Evolutionary conservation across 2,329 filamentous ascomycete genomes (phyloP), one percentile per base, ranked within the genome.

Genomic region (Hypoxylon sp.): DNA sequence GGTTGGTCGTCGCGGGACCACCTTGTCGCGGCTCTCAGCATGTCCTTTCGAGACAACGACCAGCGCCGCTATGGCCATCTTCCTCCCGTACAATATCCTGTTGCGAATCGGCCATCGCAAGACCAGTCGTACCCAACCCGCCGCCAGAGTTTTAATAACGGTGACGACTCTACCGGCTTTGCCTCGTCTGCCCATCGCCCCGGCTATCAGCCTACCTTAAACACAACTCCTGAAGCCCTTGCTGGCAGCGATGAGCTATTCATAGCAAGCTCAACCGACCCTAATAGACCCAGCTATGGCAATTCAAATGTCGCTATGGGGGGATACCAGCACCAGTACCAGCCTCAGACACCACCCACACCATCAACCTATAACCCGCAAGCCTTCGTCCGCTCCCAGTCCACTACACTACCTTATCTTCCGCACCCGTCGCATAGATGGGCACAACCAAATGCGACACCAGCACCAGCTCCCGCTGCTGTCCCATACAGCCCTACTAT

Each of bases 131-230:
- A 81, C 67, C 77, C 80, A 5, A 75, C 74, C 44, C 84, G 91
- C 68, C 85, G 87, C 68, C 85, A 87, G 50, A 94, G 90, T 80
- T 93, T 92, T 80, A 89, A 93, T 76, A 87, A 84, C 69, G 91
- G 90, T 68, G 92, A 95, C 76, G 91, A 94, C 75, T 81, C 83
- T 49, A 78, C 80, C 50, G 86, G 88, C 69, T 82, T 85, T 70
- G 74, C 78, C 54, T 71, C 71, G 59, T 63, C 67, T 43, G 65
- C 51, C 51, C 68, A 70, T 70, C 76, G 76, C 55, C 73, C 73
- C 57, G 64, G 65, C 61, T 71, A 71, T 65, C 70, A 74, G 59
- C 71, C 72, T 55, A 70, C 70, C 30, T 64, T 70, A 59, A 75
- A 70, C 71, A 78, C 74, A 20, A 70, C 62, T 32, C 65, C 70